Conservation (phyloP, 805 yeast species). For the Starmerella apis region DNA sequence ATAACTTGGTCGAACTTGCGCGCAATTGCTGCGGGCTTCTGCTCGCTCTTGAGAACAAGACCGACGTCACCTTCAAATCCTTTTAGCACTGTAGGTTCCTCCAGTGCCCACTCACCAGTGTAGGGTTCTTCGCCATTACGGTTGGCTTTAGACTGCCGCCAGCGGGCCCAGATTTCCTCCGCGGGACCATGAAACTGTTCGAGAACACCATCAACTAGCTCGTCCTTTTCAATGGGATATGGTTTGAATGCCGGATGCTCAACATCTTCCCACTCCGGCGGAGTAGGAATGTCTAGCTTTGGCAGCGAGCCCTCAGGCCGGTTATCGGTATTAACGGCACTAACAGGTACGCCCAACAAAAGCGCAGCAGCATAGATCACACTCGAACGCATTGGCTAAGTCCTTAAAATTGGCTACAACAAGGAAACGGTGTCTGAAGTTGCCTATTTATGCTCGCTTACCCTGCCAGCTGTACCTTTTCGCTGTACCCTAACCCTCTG, state of each 20-base stretch:
- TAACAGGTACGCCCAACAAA: constrained; percentile 9
- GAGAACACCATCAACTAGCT: constrained; percentile 21
- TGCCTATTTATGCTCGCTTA: not conserved
- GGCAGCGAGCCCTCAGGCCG: constrained; percentile 14
- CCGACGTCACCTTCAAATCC: constrained; percentile 63
- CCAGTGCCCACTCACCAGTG: constrained; percentile 67
- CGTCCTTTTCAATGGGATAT: constrained; percentile 21
- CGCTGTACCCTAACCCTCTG: constrained; percentile 3
- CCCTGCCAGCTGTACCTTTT: constrained; percentile 2
- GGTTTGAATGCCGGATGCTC: constrained; percentile 27
- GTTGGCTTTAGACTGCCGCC: constrained; percentile 38
- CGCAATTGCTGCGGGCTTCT: constrained; percentile 76
- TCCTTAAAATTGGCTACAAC: not conserved
- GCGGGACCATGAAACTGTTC: constrained; percentile 35
- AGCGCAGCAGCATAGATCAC: constrained; percentile 6
- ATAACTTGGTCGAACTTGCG: constrained; percentile 48
- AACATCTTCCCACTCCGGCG: constrained; percentile 21
- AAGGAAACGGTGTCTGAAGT: not conserved
- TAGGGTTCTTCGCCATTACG: constrained; percentile 37
- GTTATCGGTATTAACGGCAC: constrained; percentile 12
- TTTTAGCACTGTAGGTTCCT: constrained; percentile 47
- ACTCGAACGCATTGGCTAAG: constrained; percentile 3
- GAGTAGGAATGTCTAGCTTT: constrained; percentile 16
- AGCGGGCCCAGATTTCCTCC: constrained; percentile 30
- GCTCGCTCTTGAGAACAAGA: constrained; percentile 61